A percentile compares a stretch with the other conserved stretches of the same genome.
Conservation (phyloP, 2,329 filamentous ascomycete genomes). For the Chaetomiaceae sp. region DNA sequence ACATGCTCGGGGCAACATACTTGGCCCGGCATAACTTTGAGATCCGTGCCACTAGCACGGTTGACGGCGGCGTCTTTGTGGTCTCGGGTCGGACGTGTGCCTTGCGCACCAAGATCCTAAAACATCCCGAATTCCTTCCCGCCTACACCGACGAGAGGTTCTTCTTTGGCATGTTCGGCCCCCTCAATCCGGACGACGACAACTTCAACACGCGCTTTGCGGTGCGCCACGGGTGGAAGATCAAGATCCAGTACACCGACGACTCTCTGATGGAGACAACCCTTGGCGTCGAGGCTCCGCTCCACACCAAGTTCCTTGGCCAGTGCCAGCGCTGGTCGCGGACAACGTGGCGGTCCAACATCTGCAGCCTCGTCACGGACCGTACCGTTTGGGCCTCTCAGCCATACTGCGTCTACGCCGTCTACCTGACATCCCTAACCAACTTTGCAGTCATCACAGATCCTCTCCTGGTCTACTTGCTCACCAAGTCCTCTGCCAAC, state of each 20-base stretch:
- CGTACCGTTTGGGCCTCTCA: constrained; percentile 38
- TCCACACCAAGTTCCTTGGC: constrained; percentile 39
- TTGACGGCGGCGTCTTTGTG: constrained; percentile 56
- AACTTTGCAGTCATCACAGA: constrained; percentile 56
- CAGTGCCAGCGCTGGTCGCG: constrained; percentile 55
- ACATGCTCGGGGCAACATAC: constrained; percentile 55
- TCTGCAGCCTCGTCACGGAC: constrained; percentile 40
- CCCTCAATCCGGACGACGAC: constrained; percentile 54
- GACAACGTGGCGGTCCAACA: constrained; percentile 54
- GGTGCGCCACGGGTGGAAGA: constrained; percentile 45
- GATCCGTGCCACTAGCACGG: constrained; percentile 47
- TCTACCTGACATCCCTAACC: constrained; percentile 48
- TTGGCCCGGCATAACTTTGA: constrained; percentile 60
- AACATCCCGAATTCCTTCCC: constrained; percentile 37
- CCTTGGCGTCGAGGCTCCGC: constrained; percentile 37
- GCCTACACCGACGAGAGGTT: constrained; percentile 48
- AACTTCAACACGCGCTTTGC: constrained; percentile 56
- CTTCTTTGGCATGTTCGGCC: constrained; percentile 39
- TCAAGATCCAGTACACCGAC: constrained; percentile 49
- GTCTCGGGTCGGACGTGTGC: constrained; percentile 52
- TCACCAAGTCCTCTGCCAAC: constrained; percentile 8
- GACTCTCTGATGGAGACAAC: constrained; percentile 48
- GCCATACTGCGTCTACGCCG: constrained; percentile 51
- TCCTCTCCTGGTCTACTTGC: constrained; percentile 34
- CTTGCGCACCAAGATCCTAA: constrained; percentile 47